Conservation (phyloP, 2,329 filamentous ascomycete species). For the Myriosclerotinia scirpicola region DNA sequence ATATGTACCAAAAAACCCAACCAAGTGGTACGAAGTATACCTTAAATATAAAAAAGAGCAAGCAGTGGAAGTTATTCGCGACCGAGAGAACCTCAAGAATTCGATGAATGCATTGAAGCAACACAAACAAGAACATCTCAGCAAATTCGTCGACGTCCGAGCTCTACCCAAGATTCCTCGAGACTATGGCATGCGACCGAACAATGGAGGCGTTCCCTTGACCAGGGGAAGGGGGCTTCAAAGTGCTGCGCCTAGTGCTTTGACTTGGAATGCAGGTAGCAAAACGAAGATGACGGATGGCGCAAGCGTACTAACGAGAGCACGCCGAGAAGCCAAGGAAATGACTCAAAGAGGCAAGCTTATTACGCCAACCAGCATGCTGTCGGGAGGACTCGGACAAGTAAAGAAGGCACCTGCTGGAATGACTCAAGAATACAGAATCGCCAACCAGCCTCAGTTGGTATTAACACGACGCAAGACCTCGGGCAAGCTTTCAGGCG, state of each 20-base stretch:
- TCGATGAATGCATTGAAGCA: slow-evolving; percentile 58
- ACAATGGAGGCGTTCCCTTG: slow-evolving; percentile 40
- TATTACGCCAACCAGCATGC: slow-evolving; percentile 44
- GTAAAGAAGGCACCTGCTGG: slow-evolving; percentile 52
- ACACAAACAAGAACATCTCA: slow-evolving; percentile 57
- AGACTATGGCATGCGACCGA: slow-evolving; percentile 42
- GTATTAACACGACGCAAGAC: slow-evolving; percentile 40
- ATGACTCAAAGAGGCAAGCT: slow-evolving; percentile 52
- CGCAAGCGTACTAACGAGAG: slow-evolving; percentile 56
- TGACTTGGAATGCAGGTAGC: slow-evolving; percentile 50
- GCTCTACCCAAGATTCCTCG: slow-evolving; percentile 48
- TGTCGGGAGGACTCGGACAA: slow-evolving; percentile 39
- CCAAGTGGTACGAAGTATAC: slow-evolving; percentile 78
- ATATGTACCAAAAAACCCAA: slow-evolving; percentile 63
- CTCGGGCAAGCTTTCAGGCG: slow-evolving; percentile 29
- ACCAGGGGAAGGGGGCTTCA: slow-evolving; percentile 34
- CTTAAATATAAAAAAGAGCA: slow-evolving; percentile 63
- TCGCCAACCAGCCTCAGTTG: slow-evolving; percentile 43
- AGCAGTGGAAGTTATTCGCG: slow-evolving; percentile 55
- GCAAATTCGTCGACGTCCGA: slow-evolving; percentile 55
- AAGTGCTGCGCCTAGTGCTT: slow-evolving; percentile 40
- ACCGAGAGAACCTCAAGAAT: slow-evolving; percentile 56
- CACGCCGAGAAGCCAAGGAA: slow-evolving; percentile 56
- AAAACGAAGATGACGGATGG: slow-evolving; percentile 54
- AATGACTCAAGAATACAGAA: slow-evolving; percentile 55